These are phyloP conservation scores for Entomortierella chlamydospora DNA, from an alignment of 192 early-diverging fungal genomes.

Conservation along the genomic window DNA sequence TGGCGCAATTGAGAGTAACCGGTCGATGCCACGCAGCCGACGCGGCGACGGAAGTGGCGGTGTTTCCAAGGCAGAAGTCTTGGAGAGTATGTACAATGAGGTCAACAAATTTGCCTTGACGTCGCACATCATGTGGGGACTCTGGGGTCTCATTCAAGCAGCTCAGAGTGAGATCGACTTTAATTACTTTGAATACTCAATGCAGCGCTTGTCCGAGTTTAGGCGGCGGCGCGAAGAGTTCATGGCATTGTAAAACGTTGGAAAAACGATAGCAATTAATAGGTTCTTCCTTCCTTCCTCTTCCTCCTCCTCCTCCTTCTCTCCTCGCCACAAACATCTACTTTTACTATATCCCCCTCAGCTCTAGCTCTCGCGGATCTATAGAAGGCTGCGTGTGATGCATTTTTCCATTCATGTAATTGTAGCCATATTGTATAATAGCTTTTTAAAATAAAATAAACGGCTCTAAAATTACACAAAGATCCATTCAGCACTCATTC, in stretches of 20 bases:
- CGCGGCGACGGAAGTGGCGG: conserved; percentile 25
- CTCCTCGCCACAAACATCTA: too few species aligned
- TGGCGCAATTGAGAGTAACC: conserved; percentile 13
- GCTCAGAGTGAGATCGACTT: conserved; percentile 81
- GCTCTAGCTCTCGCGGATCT: too few species aligned
- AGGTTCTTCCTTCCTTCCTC: too few species aligned
- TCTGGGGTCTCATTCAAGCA: conserved; percentile 85
- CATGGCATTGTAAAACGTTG: conserved; percentile 37
- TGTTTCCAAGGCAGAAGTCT: conserved; percentile 41
- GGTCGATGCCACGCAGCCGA: conserved; percentile 5
- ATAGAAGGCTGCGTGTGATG: too few species aligned
- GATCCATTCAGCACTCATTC: too few species aligned
- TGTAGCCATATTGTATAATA: too few species aligned
- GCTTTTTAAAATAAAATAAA: too few species aligned
- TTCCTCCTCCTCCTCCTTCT: too few species aligned
- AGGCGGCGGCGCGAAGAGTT: conserved; percentile 63
- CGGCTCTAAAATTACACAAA: too few species aligned
- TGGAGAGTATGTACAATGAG: conserved; percentile 56
- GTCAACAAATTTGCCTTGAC: conserved; percentile 56
- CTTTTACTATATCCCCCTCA: too few species aligned
- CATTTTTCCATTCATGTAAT: too few species aligned
- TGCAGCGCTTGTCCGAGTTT: conserved; percentile 86
- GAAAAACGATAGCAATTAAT: not conserved
- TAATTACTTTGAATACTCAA: conserved; percentile 77
- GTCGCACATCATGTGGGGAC: conserved; percentile 79